Base-by-base conservation (phyloP, 2,329 filamentous ascomycete genomes). In the Beauveria sp. region DNA sequence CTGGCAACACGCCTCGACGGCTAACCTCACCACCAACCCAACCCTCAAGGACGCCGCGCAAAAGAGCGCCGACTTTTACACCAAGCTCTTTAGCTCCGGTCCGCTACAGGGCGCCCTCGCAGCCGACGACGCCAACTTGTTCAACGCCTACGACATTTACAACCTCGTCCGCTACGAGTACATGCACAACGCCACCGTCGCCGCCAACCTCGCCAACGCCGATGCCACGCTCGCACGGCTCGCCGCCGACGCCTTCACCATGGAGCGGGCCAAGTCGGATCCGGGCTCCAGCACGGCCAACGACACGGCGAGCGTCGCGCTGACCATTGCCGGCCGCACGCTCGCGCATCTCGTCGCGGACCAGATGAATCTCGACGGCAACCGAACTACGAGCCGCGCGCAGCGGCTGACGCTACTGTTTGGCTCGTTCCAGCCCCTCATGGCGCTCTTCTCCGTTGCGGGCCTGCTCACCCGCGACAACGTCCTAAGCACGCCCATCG, bases 231-330 rank as follows among this genome's bases (percentile, higher is more conserved):
- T 75, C 26, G 79, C 78, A n/a, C 64, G 68, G 41, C 79, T 93
- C 41, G 77, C 79, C 61, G 77, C 75, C 5, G 81, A 92, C 24
- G 91, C 92, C 55, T 81, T 86, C 64, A 74, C 74, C 20, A 84
- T 92, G 70, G 86, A 94, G 74, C 88, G 81, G 69, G 68, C 72
- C 57, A 71, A 75, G 48, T 41, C 55, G 9, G 55, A 55, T 6
- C 50, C 50, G 8, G 14, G 46, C 50, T 18, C 55, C 50, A 78
- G 80, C 64, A 76, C 71, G 28, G 84, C 87, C 68, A 70, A 73
- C 14, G 73, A 78, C 61, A 67, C 66, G 55, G 75, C 64, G 2
- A 64, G 64, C 22, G 59, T 68, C 7, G 62, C 83, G 61, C 77
- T 79, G 28, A 77, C 79, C 28, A 75, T 87, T 43, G 74, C 81